Conservation (phyloP, 1,139 yeast genomes). For the Saccharomyces hybrid region DNA sequence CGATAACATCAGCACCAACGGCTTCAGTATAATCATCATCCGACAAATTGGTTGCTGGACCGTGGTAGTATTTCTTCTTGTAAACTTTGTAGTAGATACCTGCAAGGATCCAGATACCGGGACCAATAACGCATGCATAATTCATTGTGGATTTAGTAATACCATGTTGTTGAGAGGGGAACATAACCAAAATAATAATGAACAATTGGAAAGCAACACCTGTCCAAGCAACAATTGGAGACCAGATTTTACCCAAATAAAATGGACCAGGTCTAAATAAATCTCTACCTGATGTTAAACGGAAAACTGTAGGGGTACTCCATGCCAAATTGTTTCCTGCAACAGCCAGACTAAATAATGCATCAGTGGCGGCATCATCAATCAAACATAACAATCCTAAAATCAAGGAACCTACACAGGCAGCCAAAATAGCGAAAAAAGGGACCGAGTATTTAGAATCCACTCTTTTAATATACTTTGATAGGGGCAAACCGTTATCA, state of each 20-base stretch:
- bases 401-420: constrained; percentile 40
- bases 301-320: constrained; percentile 48
- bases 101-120: constrained; percentile 42
- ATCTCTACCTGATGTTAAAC: constrained; percentile 40
- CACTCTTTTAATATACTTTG: constrained; percentile 44
- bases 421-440: constrained; percentile 50
- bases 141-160: constrained; percentile 44
- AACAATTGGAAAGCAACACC: constrained; percentile 34
- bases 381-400: constrained; percentile 53
- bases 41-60: constrained; percentile 36
- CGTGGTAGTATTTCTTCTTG: constrained; percentile 43
- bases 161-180: constrained; percentile 37
- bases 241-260: constrained; percentile 44
- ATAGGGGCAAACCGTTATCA: constrained; percentile 44
- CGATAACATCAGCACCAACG: constrained; percentile 23
- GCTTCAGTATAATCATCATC: constrained; percentile 24
- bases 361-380: constrained; percentile 52
- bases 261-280: constrained; percentile 58
- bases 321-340: constrained; percentile 58
- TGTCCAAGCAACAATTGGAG: constrained; percentile 38
- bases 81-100: constrained; percentile 39
- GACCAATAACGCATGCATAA: constrained; percentile 50
- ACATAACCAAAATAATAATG: constrained; percentile 41
- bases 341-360: constrained; percentile 49
- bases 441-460: constrained; percentile 45